Percentiles rank a stretch among this genome's conserved stretches.
Conservation (phyloP, 768 basidiomycete species). For the Epithele typhae region DNA sequence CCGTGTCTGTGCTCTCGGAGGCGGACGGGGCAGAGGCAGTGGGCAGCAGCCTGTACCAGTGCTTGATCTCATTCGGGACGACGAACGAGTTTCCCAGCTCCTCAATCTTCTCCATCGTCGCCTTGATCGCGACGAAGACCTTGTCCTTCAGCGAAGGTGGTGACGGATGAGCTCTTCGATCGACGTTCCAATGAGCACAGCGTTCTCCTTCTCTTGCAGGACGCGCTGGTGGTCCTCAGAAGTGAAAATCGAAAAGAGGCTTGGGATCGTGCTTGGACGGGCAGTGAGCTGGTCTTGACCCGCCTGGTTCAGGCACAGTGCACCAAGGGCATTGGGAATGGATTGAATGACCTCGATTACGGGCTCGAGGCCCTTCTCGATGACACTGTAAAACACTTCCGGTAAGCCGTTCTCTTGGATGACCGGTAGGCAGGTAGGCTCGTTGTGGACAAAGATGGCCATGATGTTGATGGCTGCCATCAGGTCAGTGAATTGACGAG, state of each 20-base stretch:
- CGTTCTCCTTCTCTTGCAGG: conserved; percentile 90
- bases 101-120: conserved; percentile 69
- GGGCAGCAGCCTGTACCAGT: conserved; percentile 48
- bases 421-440: conserved; percentile 88
- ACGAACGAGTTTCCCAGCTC: conserved; percentile 60
- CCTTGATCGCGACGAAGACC: conserved; percentile 74
- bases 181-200: conserved; percentile 80
- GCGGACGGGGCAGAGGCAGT: not conserved
- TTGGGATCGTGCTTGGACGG: conserved; percentile 78
- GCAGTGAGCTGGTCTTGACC: conserved; percentile 79
- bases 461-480: conserved; percentile 84
- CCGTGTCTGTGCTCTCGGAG: conserved; percentile 3
- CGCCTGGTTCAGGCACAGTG: conserved; percentile 87
- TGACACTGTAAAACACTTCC: conserved; percentile 79
- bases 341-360: conserved; percentile 91
- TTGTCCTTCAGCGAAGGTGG: conserved; percentile 77
- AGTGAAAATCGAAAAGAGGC: conserved; percentile 82
- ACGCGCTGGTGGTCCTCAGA: conserved; percentile 80
- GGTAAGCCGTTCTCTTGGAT: conserved; percentile 93
- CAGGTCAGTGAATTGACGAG: conserved; percentile 2
- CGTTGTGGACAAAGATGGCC: conserved; percentile 97
- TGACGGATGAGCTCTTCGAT: conserved; percentile 96
- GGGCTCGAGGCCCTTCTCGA: conserved; percentile 82
- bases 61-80: conserved; percentile 52
- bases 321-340: conserved; percentile 93